A percentile compares a stretch with the other conserved stretches of the same genome.
phyloP scores from a whole-genome alignment of 768 basidiomycete species.

The Russula earlei region DNA sequence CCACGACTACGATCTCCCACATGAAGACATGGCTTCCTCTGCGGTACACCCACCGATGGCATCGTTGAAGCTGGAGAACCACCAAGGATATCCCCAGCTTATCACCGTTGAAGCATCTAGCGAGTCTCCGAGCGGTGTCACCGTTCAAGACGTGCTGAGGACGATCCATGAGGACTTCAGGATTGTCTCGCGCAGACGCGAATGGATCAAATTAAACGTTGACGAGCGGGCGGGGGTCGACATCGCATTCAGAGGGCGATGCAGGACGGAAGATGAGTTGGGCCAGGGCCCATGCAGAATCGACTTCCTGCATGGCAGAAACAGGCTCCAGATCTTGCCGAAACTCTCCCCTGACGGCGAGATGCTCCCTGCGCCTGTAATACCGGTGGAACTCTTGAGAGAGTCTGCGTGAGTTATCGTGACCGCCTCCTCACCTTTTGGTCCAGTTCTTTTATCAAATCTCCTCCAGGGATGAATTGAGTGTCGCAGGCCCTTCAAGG shows the following conservation, averaged over 20 bases:
- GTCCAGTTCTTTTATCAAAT: too few species aligned
- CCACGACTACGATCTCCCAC: conserved; percentile 4
- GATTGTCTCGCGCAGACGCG: conserved; percentile 8
- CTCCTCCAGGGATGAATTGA: conserved; percentile 3
- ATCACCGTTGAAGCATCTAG: neutral
- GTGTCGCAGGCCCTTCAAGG: conserved; percentile 9
- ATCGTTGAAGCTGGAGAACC: conserved; percentile 3
- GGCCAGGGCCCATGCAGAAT: conserved; percentile 12
- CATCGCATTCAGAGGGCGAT: conserved; percentile 4
- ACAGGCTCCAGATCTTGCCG: conserved; percentile 7
- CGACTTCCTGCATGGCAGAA: conserved; percentile 7
- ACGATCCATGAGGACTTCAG: conserved; percentile 3
- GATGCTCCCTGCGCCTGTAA: neutral
- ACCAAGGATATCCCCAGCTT: conserved; percentile 8
- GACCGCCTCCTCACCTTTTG: neutral
- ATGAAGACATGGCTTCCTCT: neutral
- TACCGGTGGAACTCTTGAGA: neutral
- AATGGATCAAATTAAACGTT: conserved; percentile 2
- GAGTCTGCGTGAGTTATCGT: conserved; percentile 1
- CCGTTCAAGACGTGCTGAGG: conserved; percentile 8
- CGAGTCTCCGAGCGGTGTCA: neutral
- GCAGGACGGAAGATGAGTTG: conserved; percentile 6
- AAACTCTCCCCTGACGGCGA: conserved; percentile 5
- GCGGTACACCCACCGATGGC: conserved; percentile 4
- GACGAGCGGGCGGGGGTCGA: conserved; percentile 1